phyloP scores from a whole-genome alignment of 371 early-diverging fungal species.

The Mortierella sp. region DNA sequence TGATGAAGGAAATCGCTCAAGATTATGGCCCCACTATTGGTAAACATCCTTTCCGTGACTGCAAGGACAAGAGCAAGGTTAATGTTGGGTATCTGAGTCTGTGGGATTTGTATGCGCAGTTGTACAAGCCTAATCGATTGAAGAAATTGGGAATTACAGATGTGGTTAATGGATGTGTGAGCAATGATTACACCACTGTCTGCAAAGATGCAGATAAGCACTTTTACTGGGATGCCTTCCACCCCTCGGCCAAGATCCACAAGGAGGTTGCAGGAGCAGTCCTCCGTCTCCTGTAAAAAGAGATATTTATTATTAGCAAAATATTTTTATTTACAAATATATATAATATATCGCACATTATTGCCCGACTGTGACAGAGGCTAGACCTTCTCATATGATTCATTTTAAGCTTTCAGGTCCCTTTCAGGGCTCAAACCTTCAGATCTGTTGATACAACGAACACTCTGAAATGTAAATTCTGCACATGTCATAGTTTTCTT shows the following conservation, averaged over 20 bases:
- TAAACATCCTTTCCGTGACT: conserved; percentile 9
- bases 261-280: conserved; percentile 20
- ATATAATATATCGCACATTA: not conserved
- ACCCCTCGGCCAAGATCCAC: conserved; percentile 36
- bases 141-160: conserved; percentile 33
- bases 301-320: not conserved
- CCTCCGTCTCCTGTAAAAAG: conserved; percentile 7
- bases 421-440: not conserved
- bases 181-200: conserved; percentile 36
- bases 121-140: conserved; percentile 14
- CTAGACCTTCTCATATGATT: too few species aligned
- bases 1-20: conserved; percentile 2
- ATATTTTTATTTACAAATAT: too few species aligned
- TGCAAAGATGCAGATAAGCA: conserved; percentile 34
- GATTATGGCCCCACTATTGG: conserved; percentile 1
- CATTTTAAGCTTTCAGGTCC: too few species aligned
- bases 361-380: not conserved
- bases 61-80: conserved; percentile 12
- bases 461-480: too few species aligned
- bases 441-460: too few species aligned
- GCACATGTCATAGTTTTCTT: too few species aligned
- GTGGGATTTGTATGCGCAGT: conserved; percentile 1
- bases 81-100: conserved; percentile 17
- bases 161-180: conserved; percentile 31
- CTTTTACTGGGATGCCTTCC: conserved; percentile 47